Conservation (phyloP, 2,329 filamentous ascomycete genomes). For the Cladosporium sp. region DNA sequence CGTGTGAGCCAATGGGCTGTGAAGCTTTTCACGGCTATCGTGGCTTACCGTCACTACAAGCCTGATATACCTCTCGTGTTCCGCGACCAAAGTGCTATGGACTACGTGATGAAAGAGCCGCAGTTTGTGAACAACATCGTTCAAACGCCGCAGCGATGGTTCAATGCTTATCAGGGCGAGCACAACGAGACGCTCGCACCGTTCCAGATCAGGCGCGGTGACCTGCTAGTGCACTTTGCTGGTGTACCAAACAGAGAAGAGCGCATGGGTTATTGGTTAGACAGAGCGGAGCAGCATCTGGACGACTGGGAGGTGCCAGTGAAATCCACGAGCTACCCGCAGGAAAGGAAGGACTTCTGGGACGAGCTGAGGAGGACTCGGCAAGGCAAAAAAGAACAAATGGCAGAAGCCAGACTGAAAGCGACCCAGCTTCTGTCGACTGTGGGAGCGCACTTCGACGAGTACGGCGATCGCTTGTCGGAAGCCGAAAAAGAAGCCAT, state of each 20-base stretch:
- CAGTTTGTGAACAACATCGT: constrained; percentile 32
- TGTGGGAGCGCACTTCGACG: constrained; percentile 23
- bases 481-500: constrained; percentile 25
- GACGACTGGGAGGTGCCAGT: constrained; percentile 38
- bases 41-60: constrained; percentile 37
- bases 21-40: constrained; percentile 36
- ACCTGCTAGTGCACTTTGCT: constrained; percentile 43
- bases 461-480: constrained; percentile 28
- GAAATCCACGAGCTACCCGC: constrained; percentile 34
- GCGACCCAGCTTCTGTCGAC: constrained; percentile 23
- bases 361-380: constrained; percentile 26
- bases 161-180: constrained; percentile 41
- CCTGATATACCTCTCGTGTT: constrained; percentile 34
- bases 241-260: constrained; percentile 32
- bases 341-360: constrained; percentile 36
- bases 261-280: constrained; percentile 36
- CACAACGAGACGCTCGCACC: constrained; percentile 34
- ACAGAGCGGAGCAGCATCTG: constrained; percentile 34
- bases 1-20: constrained; percentile 38
- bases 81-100: constrained; percentile 41
- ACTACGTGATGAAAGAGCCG: constrained; percentile 32
- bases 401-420: constrained; percentile 21
- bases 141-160: constrained; percentile 40
- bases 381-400: constrained; percentile 20
- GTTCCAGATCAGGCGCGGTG: constrained; percentile 36